These are phyloP conservation scores for Populus hybrid DNA, from an alignment of 441 rosid genomes.

Conservation along the genomic window DNA sequence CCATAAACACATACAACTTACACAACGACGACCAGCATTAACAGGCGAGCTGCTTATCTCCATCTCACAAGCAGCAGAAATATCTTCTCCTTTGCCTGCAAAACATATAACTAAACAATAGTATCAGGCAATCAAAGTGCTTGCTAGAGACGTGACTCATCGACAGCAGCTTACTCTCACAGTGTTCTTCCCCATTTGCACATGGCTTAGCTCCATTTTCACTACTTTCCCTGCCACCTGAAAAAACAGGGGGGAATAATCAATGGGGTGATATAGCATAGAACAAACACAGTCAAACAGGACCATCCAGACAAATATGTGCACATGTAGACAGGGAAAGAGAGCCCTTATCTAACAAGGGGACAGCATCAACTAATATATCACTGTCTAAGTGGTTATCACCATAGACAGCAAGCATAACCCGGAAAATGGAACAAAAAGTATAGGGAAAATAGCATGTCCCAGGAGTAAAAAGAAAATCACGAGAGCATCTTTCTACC, in stretches of 20 bases:
- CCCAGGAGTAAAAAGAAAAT: constrained; percentile 11
- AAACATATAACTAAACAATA: constrained; percentile 19
- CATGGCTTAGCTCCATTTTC: constrained; percentile 29
- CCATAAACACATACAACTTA: constrained; percentile 99
- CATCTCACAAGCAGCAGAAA: constrained; percentile 34
- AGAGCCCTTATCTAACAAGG: too few relatives aligned
- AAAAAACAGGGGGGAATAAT: background rate
- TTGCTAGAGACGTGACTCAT: constrained; percentile 23
- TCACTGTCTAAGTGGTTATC: background rate
- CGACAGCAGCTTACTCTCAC: constrained; percentile 38
- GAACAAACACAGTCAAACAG: background rate
- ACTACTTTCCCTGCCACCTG: constrained; percentile 53
- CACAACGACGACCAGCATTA: constrained; percentile 79
- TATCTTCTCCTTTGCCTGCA: constrained; percentile 47
- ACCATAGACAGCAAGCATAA: constrained; percentile 1
- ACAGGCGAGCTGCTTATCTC: constrained; percentile 48
- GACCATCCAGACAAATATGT: too few relatives aligned
- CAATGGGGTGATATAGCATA: constrained; percentile 4
- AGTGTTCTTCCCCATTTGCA: constrained; percentile 35
- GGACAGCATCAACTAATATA: background rate
- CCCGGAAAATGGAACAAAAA: background rate
- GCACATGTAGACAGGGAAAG: too few relatives aligned
- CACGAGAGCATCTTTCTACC: constrained; percentile 30
- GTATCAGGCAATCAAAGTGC: constrained; percentile 29
- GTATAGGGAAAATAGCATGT: background rate